Base-by-base conservation (phyloP, 768 basidiomycete genomes). In the Grammothele lineata region DNA sequence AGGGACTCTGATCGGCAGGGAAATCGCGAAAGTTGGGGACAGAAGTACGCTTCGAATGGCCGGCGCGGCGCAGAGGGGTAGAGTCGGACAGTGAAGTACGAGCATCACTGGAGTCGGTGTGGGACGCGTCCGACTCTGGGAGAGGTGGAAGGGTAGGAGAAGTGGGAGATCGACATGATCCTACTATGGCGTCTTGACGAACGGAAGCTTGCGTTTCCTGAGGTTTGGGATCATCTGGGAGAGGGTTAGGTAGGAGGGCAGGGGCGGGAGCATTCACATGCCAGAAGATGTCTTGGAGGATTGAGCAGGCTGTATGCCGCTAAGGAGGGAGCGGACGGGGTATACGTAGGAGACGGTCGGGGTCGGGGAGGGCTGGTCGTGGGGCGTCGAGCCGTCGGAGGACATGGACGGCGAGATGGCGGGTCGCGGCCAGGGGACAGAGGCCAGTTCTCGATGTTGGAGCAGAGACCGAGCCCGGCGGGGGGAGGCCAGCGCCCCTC, bases 291-390 rank as follows among this genome's bases (percentile, higher is more conserved):
- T 14, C 27, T 30, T 7, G 27, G 27, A 7, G 27, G 27, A n/a
- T 25, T 26, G 40, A 15, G 12, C 44, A 1, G 58, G 51, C 26
- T 62, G 64, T 35, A 68, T 61, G 19, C 62, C 57, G 33, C 51
- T 57, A 10, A 69, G 54, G 12, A 70, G 58, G 9, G 66, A 64
- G 35, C 62, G 64, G 30, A 69, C 63, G 4, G 67, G 69, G 50
- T 68, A 69, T 9, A 52, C 46, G 21, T 52, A 52, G 21, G 51
- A 52, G 2, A 21, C 9, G 15, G 44, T 38, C 5, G 44, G 24
- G 23, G 38, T 5, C 6, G 23, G 10, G 14, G 12, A n/a, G 15
- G 21, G 15, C 9, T 23, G 14, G 10, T 25, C n/a, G n/a, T 5
- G 38, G 21, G 38, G 22, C 17, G 38, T 12, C 10, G 38, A 22